phyloP scores from a whole-genome alignment of 2,329 filamentous ascomycete species.

The Ascochyta clinopodiicola region DNA sequence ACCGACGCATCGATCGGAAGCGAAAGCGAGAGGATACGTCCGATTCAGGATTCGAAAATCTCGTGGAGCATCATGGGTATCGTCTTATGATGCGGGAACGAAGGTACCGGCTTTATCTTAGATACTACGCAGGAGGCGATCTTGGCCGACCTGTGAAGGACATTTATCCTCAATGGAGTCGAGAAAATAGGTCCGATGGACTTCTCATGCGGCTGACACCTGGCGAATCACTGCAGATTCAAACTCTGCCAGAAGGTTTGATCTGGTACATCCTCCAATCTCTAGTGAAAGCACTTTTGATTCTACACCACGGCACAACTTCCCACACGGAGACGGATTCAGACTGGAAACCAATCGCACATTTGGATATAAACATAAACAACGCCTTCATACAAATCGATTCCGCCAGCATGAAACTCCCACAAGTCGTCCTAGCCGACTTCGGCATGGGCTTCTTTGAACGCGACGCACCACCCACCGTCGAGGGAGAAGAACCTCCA shows the following conservation, averaged over 20 bases:
- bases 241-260: not conserved
- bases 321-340: not conserved
- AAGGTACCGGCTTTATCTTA: not conserved
- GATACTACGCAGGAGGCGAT: not conserved
- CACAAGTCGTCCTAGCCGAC: not conserved
- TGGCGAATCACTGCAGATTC: not conserved
- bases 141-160: not conserved
- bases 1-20: not conserved
- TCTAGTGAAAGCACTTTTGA: not conserved
- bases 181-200: not conserved
- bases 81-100: not conserved
- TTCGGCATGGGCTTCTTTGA: not conserved
- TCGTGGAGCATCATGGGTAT: not conserved
- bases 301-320: not conserved
- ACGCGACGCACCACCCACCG: not conserved
- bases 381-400: not conserved
- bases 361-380: not conserved
- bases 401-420: not conserved
- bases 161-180: not conserved
- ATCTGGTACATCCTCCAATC: not conserved
- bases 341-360: not conserved
- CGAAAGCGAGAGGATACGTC: not conserved
- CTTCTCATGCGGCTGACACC: not conserved
- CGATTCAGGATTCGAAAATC: not conserved
- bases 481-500: not conserved